Base-by-base conservation (phyloP, 2,329 filamentous ascomycete genomes). In the Fusarium sp. region DNA sequence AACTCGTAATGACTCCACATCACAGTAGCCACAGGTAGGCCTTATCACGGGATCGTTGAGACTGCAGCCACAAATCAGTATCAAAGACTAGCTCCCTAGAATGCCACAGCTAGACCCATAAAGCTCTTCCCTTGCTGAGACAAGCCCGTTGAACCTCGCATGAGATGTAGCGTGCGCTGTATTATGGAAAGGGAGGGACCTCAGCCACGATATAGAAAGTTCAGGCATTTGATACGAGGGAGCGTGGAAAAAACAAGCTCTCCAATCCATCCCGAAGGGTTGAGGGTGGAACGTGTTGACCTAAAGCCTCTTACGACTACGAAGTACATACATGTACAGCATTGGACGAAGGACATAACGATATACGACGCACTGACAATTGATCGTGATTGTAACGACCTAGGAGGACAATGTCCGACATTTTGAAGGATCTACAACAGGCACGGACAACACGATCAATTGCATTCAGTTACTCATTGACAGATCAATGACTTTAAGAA, bases 31-130 rank as follows among this genome's bases (percentile, higher is more conserved):
- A 77, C 75, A 77, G 72, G 45, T 38, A 37, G 31, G 29, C 37
- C 63, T 52, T 49, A 77, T 77, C 75, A 77, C 75, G 75, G 75
- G 75, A 76, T 51, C 59, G 45, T 27, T 54, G 27, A 65, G 60
- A 51, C 39, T 37, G 48, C 42, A 27, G 45, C 52, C 52, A 51
- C 60, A 67, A 49, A 57, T 45, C 51, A 25, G 29, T 49, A 39
- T 55, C 42, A 29, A 33, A 27, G 31, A 35, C 48, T 35, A 51
- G 48, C 48, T 37, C 41, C 49, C 15, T 61, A 46, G n/a, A 23
- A 27, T 70, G 31, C n/a, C 12, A 37, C 46, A 35, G 25, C 23
- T 35, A 35, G 44, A 38, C 56, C 37, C 52, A 15, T 41, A 39
- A 18, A 23, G 44, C 25, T 25, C n/a, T 51, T 29, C 41, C 14